Base-by-base conservation (phyloP, 2,329 filamentous ascomycete genomes). In the Elsinoe perseae region DNA sequence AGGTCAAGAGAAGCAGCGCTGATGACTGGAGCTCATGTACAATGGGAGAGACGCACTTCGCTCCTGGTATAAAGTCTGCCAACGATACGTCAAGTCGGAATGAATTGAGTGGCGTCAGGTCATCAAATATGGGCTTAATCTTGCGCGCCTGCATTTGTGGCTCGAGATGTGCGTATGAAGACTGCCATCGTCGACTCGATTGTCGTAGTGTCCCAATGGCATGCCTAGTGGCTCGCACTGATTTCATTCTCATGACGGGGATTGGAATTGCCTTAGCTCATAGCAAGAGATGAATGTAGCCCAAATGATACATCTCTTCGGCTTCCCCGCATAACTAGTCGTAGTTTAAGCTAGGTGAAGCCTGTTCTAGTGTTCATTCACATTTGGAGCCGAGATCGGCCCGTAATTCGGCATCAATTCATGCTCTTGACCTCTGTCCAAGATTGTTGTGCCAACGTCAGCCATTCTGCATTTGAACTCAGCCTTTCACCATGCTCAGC, bases 61-160 rank as follows among this genome's bases (percentile, higher is more conserved):
- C 61, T 21, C 60, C 59, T 16, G 73, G 75, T 9, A 86, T 64
- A 55, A 82, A 76, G 61, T 82, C 80, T 48, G 71, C 66, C 1
- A 92, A 77, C 7, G 83, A 79, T 27, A 82, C 73, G 61, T 78
- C 75, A 46, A 95, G 79, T 44, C 88, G 81, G 69, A 84, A 76
- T 0, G 83, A 85, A 25, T 77, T 79, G 56, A 80, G 83, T 0
- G 83, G 80, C 30, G 79, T 77, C 59, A 86, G 70, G 64, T 80
- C 77, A 62, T 84, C 81, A 65, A 76, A 75, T 56, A 75, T 70
- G 46, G 75, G 68, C 1, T 75, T 74, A 46, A 79, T 72, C 50
- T 67, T 69, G 59, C 80, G 78, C 34, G 71, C 65, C 38, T 73
- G 75, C 66, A 83, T 71, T 48, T 71, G 68, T 53, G 67, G 62